Base-by-base conservation (phyloP, 164 flowering plant species). In the Protea cynaroides region DNA sequence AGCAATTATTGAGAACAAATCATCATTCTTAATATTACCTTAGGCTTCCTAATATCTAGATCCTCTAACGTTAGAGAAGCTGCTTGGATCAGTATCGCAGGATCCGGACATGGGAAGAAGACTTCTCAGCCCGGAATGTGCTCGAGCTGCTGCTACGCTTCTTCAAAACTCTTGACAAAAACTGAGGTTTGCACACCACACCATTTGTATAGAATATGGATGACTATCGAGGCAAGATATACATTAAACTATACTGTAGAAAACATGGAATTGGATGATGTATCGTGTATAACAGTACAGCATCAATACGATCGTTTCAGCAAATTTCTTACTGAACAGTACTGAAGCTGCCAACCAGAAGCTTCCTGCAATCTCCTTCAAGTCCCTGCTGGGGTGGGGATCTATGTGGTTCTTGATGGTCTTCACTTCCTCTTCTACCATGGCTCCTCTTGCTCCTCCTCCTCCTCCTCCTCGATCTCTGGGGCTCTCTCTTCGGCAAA, bases 371-470 rank as follows among this genome's bases (percentile, higher is more conserved):
- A 83, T 77, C 43, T 83, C 95, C 76, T 81, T 86, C 52, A 86
- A 82, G 65, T 86, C 87, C 49, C 80, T 76, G 34, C 76, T 80
- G 0, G 74, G 54, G 23, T 72, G 46, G 44, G 84, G 88, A 76
- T 91, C 90, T 60, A 91, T 88, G 69, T 85, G 87, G 69, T 89
- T 97, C 69, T 94, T 91, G 85, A 89, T 91, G 6, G 88, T 81
- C 82, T 80, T 94, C 63, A 80, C 37, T 52, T 83, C 87, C 55
- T 75, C 86, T 18, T 71, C 83, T 18, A 64, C 78, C 43, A 14
- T 17, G 15, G 59, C 29, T 19, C 67, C 37, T 69, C 75, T 19
- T n/a, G n/a, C n/a, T n/a, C 58, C 9, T 59, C 63, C 29, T 46
- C 62, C 69, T 25, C 43, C 15, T 59, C 64, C 22, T 66, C 74